Conservation (phyloP, 352 stramenopile species). For the Discostella stelligera region DNA sequence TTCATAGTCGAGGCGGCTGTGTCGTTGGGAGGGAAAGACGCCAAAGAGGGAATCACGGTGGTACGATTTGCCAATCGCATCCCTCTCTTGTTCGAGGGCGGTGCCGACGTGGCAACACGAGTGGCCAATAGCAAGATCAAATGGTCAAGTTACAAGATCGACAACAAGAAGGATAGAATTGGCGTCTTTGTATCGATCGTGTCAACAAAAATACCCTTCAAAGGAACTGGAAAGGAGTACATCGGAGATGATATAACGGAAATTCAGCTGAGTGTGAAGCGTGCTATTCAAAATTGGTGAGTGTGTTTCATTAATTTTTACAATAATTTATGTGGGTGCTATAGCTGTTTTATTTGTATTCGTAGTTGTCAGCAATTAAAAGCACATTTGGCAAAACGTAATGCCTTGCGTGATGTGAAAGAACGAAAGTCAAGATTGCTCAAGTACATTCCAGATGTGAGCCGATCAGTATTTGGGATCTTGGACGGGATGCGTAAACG, state of each 20-base stretch:
- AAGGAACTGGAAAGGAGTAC: conserved; percentile 90
- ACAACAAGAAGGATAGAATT: conserved; percentile 86
- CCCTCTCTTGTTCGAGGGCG: conserved; percentile 86
- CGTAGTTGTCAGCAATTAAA: conserved; percentile 79
- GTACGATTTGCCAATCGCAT: conserved; percentile 89
- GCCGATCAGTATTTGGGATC: conserved; percentile 70
- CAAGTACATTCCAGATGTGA: conserved; percentile 82
- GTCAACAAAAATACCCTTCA: conserved; percentile 89
- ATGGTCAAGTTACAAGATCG: conserved; percentile 87
- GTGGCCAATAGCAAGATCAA: conserved; percentile 82
- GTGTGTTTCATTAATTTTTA: no score
- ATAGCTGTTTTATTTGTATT: no score
- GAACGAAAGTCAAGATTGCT: conserved; percentile 69
- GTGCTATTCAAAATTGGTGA: conserved; percentile 83
- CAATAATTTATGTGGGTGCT: no score
- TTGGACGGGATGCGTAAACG: conserved; percentile 73
- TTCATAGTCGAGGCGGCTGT: conserved; percentile 89
- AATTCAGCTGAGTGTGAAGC: conserved; percentile 84
- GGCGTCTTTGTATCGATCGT: conserved; percentile 89
- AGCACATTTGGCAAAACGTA: conserved; percentile 68
- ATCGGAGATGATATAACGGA: conserved; percentile 88
- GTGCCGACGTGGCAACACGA: conserved; percentile 83
- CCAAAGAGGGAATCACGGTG: conserved; percentile 85
- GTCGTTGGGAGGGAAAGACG: conserved; percentile 81
- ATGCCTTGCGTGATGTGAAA: conserved; percentile 74